Base-by-base conservation (phyloP, 192 early-diverging fungal genomes). In the Thamnidium elegans region DNA sequence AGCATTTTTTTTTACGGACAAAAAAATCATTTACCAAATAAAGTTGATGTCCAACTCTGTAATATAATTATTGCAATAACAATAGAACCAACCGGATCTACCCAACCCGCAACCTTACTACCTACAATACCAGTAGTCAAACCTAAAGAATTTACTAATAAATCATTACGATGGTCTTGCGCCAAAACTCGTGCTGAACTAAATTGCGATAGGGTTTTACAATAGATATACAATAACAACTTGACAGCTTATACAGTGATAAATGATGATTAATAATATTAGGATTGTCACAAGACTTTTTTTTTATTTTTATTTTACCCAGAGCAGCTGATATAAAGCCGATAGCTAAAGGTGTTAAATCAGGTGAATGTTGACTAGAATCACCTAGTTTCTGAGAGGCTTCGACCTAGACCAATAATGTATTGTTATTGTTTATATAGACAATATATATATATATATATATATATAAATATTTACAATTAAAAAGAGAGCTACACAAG, bases 161-260 rank as follows among this genome's bases (percentile, higher is more conserved):
- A 65, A 70, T 92, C 90, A 70, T 92, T 92, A 47, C 83, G 73
- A 70, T 92, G 90, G 48, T 92, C 90, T 5, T 71, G 80, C 44
- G 85, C 85, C 54, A 92, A 76, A 30, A 88, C 79, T 20, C 75
- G 75, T 13, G 89, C 88, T 20, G 81, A 77, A 48, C 79, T 80
- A 66, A 81, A 79, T 42, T 86, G 76, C 7, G 83, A 74, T 43
- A 90, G 61, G 1, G 79, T 64, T 44, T 67, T 76, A 79, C 90
- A 92, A 69, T 92, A 92, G 34, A 89, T 39, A 65, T 76, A 90
- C 32, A 92, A 63, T n/a, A 55, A 47, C 10, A 86, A 42, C 50
- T 92, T 92, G 66, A 82, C 78, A n/a, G 62, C 70, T 80, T 55
- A 26, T 26, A 26, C 26, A 26, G 26, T 26, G 26, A 26, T 26